phyloP scores from a whole-genome alignment of 192 early-diverging fungal species.

The Gigaspora rosea region DNA sequence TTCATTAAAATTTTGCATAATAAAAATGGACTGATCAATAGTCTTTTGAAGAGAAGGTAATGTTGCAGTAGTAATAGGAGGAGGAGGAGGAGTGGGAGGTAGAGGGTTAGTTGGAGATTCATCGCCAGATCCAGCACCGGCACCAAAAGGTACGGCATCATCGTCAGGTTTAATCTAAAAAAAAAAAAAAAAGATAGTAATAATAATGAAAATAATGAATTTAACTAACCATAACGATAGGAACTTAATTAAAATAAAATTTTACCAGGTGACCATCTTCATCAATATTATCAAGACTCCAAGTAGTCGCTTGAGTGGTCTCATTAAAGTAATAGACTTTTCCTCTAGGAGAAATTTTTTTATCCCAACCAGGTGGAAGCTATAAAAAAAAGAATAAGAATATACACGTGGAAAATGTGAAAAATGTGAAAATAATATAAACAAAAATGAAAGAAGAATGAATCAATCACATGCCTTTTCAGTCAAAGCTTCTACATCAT shows the following conservation, averaged over 20 bases:
- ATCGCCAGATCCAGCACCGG: not conserved
- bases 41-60: not conserved
- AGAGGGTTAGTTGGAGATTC: not conserved
- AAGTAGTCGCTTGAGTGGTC: constrained; percentile 54
- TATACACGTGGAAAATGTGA: too few relatives aligned
- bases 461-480: not conserved
- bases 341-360: constrained; percentile 46
- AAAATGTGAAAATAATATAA: too few relatives aligned
- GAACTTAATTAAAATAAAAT: not conserved
- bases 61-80: not conserved
- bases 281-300: constrained; percentile 50
- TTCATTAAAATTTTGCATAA: constrained; percentile 31
- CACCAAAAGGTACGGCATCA: too few relatives aligned
- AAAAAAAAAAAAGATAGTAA: too few relatives aligned
- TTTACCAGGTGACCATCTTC: constrained; percentile 8
- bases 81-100: not conserved
- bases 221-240: too few relatives aligned
- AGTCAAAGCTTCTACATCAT: not conserved
- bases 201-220: too few relatives aligned
- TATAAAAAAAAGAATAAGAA: too few relatives aligned
- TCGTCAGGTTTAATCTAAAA: too few relatives aligned
- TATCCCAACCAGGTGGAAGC: constrained; percentile 54
- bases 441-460: too few relatives aligned
- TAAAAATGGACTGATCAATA: not conserved
- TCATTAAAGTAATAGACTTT: constrained; percentile 56